Evolutionary conservation across 2,329 filamentous ascomycete species (phyloP).

Genomic region (Penicillium occitanis): DNA sequence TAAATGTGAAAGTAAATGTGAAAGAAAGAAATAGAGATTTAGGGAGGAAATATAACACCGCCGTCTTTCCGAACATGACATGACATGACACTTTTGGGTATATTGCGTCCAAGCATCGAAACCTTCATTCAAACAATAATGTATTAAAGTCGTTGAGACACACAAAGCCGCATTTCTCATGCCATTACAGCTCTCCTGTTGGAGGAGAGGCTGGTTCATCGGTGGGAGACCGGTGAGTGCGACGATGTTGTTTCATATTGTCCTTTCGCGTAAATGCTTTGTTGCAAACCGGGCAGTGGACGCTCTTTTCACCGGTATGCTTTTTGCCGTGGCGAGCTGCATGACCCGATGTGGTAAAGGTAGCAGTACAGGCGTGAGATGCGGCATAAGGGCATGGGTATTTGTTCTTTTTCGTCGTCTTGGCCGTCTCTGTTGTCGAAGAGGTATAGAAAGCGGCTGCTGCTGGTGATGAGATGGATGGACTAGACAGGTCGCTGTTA

Average conservation of each 20-base stretch:
- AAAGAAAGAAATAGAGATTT: background rate
- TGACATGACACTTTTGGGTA: conserved; percentile 3
- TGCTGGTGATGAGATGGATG: conserved; percentile 16
- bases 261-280: conserved; percentile 68
- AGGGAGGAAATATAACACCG: background rate
- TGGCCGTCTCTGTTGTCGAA: conserved; percentile 28
- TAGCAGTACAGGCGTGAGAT: conserved; percentile 59
- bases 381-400: conserved; percentile 65
- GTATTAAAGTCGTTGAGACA: background rate
- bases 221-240: conserved; percentile 53
- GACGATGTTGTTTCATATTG: conserved; percentile 69
- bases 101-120: conserved; percentile 1
- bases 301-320: conserved; percentile 67
- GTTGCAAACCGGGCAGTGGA: conserved; percentile 66
- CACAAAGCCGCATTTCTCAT: too few species aligned
- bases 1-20: background rate
- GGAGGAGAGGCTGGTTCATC: conserved; percentile 28
- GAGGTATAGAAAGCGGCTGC: conserved; percentile 18
- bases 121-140: background rate
- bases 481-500: conserved; percentile 18
- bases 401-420: conserved; percentile 57
- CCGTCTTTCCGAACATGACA: conserved; percentile 1
- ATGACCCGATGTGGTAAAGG: conserved; percentile 66
- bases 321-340: conserved; percentile 68
- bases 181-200: conserved; percentile 2